A percentile compares a stretch with the other conserved stretches of the same genome.
phyloP scores from a whole-genome alignment of 768 basidiomycete species.

The Amanita rimosa region DNA sequence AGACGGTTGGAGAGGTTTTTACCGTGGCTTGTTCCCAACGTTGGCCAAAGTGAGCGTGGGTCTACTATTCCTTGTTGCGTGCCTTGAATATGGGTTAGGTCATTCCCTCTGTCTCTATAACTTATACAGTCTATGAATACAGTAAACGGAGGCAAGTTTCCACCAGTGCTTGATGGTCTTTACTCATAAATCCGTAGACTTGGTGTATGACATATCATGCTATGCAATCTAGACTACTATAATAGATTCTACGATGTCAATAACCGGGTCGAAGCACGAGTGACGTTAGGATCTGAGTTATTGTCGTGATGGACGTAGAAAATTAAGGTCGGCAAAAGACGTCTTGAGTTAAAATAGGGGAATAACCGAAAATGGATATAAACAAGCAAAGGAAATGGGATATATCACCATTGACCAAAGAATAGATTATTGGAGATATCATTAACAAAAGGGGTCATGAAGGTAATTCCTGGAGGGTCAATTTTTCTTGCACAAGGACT shows the following conservation, averaged over 20 bases:
- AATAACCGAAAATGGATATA: conserved; percentile 3
- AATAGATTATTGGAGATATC: neutral
- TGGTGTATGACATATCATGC: conserved; percentile 36
- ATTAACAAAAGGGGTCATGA: conserved; percentile 15
- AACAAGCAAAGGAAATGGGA: neutral
- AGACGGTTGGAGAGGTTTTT: conserved; percentile 93
- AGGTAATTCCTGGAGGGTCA: conserved; percentile 27
- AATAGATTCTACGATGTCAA: conserved; percentile 4
- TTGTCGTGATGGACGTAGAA: conserved; percentile 10
- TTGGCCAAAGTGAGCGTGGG: conserved; percentile 64
- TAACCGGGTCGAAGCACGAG: neutral
- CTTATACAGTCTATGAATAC: conserved; percentile 90
- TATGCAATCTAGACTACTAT: conserved; percentile 8
- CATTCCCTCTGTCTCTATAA: conserved; percentile 92
- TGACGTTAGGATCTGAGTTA: neutral
- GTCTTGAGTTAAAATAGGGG: neutral
- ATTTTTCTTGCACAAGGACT: conserved; percentile 47
- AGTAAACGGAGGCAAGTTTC: conserved; percentile 61
- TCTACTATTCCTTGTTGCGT: neutral
- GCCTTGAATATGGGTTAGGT: conserved; percentile 38
- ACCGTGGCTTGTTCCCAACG: conserved; percentile 85
- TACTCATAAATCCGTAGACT: conserved; percentile 29
- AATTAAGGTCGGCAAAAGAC: conserved; percentile 10
- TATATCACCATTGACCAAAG: neutral
- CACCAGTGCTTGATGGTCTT: conserved; percentile 1